Evolutionary conservation across 2,329 filamentous ascomycete genomes (phyloP).

Genomic region (Penicillium sp.): DNA sequence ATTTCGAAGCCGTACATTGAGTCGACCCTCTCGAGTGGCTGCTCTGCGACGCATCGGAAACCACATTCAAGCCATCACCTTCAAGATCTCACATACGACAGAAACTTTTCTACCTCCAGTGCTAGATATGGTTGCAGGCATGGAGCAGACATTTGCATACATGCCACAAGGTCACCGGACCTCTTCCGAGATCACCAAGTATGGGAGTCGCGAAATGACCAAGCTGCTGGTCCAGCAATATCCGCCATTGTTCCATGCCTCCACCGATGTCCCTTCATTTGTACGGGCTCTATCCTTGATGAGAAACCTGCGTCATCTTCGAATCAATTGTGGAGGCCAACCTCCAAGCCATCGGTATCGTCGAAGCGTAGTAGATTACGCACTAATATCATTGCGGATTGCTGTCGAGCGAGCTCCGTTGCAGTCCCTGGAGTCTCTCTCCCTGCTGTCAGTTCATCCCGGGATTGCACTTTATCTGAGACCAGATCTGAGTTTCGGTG

Average conservation of each 20-base stretch:
- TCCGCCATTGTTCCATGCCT: constrained; percentile 83
- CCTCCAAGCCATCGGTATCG: constrained; percentile 68
- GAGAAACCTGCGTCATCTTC: constrained; percentile 70
- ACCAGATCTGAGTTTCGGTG: constrained; percentile 71
- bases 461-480: constrained; percentile 76
- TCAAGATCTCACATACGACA: constrained; percentile 73
- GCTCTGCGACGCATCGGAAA: constrained; percentile 76
- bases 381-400: constrained; percentile 81
- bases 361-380: constrained; percentile 80
- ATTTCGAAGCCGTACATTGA: constrained; percentile 68
- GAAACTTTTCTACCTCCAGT: constrained; percentile 83
- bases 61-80: constrained; percentile 75
- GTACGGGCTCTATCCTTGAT: constrained; percentile 70
- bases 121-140: constrained; percentile 72
- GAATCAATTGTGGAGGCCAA: constrained; percentile 74
- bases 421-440: constrained; percentile 65
- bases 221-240: constrained; percentile 84
- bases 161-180: constrained; percentile 66
- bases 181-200: constrained; percentile 54
- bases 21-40: constrained; percentile 68
- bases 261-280: constrained; percentile 84
- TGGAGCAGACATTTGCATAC: constrained; percentile 79
- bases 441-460: constrained; percentile 72
- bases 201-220: constrained; percentile 75
- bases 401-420: constrained; percentile 74